Evolutionary conservation across 2,329 filamentous ascomycete genomes (phyloP), one percentile per base, ranked within the genome.

Genomic region (Fusarium concolor): DNA sequence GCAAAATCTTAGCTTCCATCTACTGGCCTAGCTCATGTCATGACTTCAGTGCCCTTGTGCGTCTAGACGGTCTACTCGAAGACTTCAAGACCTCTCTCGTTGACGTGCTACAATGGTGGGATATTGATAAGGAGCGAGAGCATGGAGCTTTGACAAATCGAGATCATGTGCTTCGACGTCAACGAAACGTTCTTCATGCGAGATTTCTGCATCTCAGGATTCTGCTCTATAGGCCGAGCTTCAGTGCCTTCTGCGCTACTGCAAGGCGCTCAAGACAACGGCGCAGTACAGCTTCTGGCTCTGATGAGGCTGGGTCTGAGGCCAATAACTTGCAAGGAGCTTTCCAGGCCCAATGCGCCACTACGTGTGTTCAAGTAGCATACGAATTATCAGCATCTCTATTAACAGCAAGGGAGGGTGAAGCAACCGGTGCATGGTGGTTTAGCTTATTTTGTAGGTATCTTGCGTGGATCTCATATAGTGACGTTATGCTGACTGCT

Each of bases 371-470:
- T 2, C 28, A 54, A 6, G 15, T 24, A 0, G 41, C 45, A 0
- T 61, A 41, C 3, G 41, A 62, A 0, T 0, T 62, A 4, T 62
- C 56, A 1, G 35, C 58, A 0, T 61, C 58, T 0, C 8, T 61
- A 2, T 6, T 14, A 0, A 39, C 38, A 1, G 54, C 55, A 1
- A 17, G 18, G 2, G 33, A 44, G 12, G 26, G 10, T 0, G 44
- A 51, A 2, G 56, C 58, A 1, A 62, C 58, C 1, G 56, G 58
- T 1, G 58, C 55, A 20, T 62, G 55, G 58, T 62, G 55, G 56
- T 62, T 54, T 2, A 61, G 31, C n/a, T 9, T 59, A 17, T 59
- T 59, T 11, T 59, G 47, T 59, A 55, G n/a, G n/a, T n/a, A n/a
- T n/a, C n/a, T n/a, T n/a, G n/a, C n/a, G n/a, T n/a, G n/a, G n/a